Evolutionary conservation across 2,329 filamentous ascomycete genomes (phyloP).

Genomic region (Colletotrichum euphorbiae): DNA sequence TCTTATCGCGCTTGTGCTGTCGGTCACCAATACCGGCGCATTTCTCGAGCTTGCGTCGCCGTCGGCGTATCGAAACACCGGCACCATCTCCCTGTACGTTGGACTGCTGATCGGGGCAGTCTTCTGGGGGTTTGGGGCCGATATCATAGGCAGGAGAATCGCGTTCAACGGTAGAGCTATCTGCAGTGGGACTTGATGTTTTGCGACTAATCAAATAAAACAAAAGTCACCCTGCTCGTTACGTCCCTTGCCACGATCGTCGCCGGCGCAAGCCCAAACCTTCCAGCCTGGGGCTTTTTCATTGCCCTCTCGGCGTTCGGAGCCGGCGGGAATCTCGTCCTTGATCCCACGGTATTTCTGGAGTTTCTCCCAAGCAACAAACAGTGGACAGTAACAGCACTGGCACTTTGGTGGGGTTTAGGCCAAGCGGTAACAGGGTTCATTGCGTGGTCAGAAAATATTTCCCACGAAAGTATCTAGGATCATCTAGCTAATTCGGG

Average conservation of each 20-base stretch:
- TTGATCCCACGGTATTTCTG: conserved; percentile 67
- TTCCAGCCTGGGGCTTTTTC: conserved; percentile 69
- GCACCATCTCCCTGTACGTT: conserved; percentile 68
- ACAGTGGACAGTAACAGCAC: conserved; percentile 74
- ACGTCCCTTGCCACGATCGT: conserved; percentile 69
- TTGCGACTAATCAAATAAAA: neutral
- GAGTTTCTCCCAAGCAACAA: conserved; percentile 61
- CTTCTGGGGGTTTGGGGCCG: conserved; percentile 73
- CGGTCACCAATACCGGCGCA: conserved; percentile 56
- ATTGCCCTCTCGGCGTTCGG: conserved; percentile 70
- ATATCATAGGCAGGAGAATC: conserved; percentile 71
- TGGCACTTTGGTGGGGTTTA: conserved; percentile 66
- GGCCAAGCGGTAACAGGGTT: conserved; percentile 61
- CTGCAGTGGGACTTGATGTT: neutral
- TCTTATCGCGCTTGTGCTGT: conserved; percentile 66
- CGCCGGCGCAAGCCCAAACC: conserved; percentile 71
- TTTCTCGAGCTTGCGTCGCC: conserved; percentile 45
- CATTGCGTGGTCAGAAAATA: conserved; percentile 52
- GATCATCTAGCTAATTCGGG: no score
- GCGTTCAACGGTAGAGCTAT: conserved; percentile 65
- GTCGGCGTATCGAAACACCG: conserved; percentile 59
- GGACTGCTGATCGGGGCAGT: conserved; percentile 63
- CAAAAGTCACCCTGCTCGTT: conserved; percentile 63
- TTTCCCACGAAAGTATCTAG: no score
- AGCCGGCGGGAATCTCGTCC: conserved; percentile 71